These are phyloP conservation scores for Camelina sativa DNA, from an alignment of 345 rosid species.

Conservation along the genomic window DNA sequence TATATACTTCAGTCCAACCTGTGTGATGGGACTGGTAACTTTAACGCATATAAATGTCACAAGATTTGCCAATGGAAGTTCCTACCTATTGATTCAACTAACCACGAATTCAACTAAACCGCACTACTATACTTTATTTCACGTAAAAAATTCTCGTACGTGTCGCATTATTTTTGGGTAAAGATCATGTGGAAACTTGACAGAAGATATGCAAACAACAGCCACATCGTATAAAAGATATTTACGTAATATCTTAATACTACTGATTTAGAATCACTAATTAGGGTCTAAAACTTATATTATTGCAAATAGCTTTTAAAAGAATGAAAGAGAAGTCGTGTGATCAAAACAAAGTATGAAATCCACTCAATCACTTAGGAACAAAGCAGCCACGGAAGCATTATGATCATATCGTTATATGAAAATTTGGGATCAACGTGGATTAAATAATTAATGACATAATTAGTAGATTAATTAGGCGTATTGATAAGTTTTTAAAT, in stretches of 20 bases:
- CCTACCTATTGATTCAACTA: not conserved
- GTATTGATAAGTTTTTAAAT: not conserved
- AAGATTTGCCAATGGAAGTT: constrained; percentile 30
- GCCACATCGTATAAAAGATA: not conserved
- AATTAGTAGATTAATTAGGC: constrained; percentile 1
- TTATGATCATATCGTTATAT: not conserved
- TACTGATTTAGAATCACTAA: not conserved
- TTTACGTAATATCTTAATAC: not conserved
- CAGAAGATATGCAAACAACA: not conserved
- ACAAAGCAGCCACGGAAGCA: constrained; percentile 22
- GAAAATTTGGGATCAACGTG: constrained; percentile 29
- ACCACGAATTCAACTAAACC: constrained; percentile 10
- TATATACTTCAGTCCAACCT: not conserved
- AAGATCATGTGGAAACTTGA: constrained; percentile 11
- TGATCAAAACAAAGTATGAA: constrained; percentile 3
- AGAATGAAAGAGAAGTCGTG: not conserved
- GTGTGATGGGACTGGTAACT: constrained; percentile 32
- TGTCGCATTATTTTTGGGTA: constrained; percentile 20
- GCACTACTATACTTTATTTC: constrained; percentile 21
- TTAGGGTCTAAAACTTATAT: not conserved
- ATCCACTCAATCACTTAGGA: not conserved
- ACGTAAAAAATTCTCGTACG: constrained; percentile 18
- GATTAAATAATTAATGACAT: not conserved
- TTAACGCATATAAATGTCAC: constrained; percentile 14
- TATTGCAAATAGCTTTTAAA: not conserved